A percentile compares a stretch with the other conserved stretches of the same genome.
Evolutionary conservation across 2,329 filamentous ascomycete genomes (phyloP).

Genomic region (Alternaria arbusti): DNA sequence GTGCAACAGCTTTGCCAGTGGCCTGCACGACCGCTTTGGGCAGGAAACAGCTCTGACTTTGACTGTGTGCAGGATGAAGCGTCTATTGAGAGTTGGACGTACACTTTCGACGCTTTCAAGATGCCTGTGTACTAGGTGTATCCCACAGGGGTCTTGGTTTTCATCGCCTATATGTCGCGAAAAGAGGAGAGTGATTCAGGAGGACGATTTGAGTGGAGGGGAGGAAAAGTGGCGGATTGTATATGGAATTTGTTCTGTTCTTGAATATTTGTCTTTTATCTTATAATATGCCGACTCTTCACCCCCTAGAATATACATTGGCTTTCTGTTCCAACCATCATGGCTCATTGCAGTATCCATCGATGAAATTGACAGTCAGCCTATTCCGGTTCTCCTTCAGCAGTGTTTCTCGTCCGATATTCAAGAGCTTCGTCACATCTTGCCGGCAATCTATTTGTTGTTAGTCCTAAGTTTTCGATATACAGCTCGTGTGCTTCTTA

Average conservation of each 20-base stretch:
- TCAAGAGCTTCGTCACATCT: constrained; percentile 30
- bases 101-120: constrained; percentile 50
- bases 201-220: neutral
- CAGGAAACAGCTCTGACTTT: constrained; percentile 39
- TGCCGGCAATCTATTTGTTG: constrained; percentile 34
- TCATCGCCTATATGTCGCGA: neutral
- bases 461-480: neutral
- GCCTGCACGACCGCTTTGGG: constrained; percentile 53
- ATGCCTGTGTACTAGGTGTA: constrained; percentile 29
- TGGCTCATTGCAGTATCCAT: constrained; percentile 41
- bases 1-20: constrained; percentile 51
- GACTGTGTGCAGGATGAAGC: constrained; percentile 50
- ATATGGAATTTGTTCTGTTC: neutral
- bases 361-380: constrained; percentile 39
- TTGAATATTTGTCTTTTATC: neutral
- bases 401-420: constrained; percentile 30
- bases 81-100: constrained; percentile 51
- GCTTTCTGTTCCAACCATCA: neutral
- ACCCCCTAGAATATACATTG: neutral
- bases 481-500: neutral
- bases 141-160: neutral
- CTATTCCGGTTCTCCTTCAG: constrained; percentile 37
- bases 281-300: neutral
- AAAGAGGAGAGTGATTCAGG: too few species aligned
- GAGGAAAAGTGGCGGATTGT: neutral